Evolutionary conservation across 805 yeast species (phyloP).

Genomic region (Candida nemodendra): DNA sequence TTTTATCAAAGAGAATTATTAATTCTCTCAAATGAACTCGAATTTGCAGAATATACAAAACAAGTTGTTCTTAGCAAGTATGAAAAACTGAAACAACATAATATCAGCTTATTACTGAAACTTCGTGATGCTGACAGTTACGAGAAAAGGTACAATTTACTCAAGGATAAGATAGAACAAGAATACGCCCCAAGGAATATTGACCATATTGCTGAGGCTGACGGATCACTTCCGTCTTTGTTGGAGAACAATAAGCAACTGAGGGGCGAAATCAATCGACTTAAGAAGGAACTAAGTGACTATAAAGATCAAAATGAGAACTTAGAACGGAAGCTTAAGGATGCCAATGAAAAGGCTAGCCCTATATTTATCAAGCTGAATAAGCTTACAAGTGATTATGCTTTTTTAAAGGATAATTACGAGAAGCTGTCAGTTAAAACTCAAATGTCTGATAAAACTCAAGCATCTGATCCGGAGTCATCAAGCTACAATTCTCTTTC

Average conservation of each 20-base stretch:
- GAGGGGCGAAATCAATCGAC: neutral
- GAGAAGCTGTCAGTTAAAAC: neutral
- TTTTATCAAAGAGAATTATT: conserved; percentile 59
- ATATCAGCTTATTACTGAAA: conserved; percentile 20
- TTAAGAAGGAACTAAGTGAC: neutral
- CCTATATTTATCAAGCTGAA: neutral
- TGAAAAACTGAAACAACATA: conserved; percentile 32
- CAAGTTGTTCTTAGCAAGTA: conserved; percentile 31
- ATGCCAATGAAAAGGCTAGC: neutral
- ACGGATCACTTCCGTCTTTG: neutral
- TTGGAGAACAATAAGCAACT: neutral
- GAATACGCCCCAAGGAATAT: neutral
- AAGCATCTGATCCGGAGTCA: neutral
- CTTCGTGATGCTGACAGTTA: neutral
- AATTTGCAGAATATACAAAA: conserved; percentile 54
- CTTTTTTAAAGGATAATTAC: neutral
- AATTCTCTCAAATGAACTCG: conserved; percentile 57
- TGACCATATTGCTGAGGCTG: neutral
- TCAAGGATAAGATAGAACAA: neutral
- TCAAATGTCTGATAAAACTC: no score
- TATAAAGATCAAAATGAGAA: neutral
- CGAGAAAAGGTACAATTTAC: conserved; percentile 8
- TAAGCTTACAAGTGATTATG: neutral
- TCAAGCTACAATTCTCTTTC: neutral
- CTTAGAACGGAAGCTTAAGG: neutral